Evolutionary conservation across 2,329 filamentous ascomycete species (phyloP).

Genomic region (Fusarium nurragi): DNA sequence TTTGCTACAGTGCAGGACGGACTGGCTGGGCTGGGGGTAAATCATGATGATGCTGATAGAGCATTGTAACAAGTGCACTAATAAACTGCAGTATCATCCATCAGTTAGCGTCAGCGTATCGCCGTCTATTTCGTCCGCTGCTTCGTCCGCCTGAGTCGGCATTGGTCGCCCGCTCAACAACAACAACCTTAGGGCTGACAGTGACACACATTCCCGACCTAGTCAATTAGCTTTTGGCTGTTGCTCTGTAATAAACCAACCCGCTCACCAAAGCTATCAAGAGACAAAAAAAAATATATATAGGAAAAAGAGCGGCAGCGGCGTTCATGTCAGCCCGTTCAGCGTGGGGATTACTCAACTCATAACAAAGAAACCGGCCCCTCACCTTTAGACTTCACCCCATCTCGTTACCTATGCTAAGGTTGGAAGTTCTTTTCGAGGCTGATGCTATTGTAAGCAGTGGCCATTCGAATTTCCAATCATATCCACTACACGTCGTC

Average conservation of each 20-base stretch:
- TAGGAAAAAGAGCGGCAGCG: slow-evolving; percentile 6
- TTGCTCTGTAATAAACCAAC: slow-evolving; percentile 11
- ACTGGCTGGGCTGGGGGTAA: not conserved
- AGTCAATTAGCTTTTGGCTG: not conserved
- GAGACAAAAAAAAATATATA: too few relatives aligned
- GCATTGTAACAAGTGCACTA: not conserved
- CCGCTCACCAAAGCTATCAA: not conserved
- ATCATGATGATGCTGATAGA: slow-evolving; percentile 8
- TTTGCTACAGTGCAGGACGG: not conserved
- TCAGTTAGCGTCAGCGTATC: slow-evolving; percentile 24
- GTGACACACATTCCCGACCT: slow-evolving; percentile 22
- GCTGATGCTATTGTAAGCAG: slow-evolving; percentile 40
- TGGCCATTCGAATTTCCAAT: slow-evolving; percentile 17
- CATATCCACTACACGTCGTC: not conserved
- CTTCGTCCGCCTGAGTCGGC: slow-evolving; percentile 18
- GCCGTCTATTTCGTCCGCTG: slow-evolving; percentile 26
- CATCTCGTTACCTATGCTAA: slow-evolving; percentile 24
- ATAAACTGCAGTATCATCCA: not conserved
- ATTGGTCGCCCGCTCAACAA: slow-evolving; percentile 12
- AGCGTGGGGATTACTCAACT: slow-evolving; percentile 19
- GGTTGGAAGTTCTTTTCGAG: not conserved
- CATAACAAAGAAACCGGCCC: not conserved
- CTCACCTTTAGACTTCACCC: not conserved
- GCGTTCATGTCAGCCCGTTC: slow-evolving; percentile 10
- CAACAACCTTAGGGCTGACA: slow-evolving; percentile 37